Conservation (phyloP, 1,284 basidiomycete species). For the Testicularia cyperi region DNA sequence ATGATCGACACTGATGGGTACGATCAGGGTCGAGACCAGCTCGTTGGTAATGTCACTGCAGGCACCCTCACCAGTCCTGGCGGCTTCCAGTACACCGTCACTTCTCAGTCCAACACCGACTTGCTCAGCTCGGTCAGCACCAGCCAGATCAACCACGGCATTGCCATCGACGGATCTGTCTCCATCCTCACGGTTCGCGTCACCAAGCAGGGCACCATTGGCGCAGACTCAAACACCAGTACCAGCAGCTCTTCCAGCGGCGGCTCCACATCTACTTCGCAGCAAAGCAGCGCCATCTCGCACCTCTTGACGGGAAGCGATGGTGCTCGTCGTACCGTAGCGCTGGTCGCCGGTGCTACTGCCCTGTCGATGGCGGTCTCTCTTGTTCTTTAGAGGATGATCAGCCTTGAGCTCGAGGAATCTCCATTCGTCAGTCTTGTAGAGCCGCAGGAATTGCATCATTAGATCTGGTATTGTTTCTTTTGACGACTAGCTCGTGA, state of each 20-base stretch:
- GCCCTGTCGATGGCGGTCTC: too few species aligned
- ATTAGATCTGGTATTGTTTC: too few species aligned
- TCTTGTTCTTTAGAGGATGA: too few species aligned
- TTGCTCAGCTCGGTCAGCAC: conserved; percentile 27
- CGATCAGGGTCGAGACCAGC: conserved; percentile 48
- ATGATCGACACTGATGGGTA: conserved; percentile 53
- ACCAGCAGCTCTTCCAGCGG: background rate
- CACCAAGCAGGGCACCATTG: conserved; percentile 44
- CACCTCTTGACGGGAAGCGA: too few species aligned
- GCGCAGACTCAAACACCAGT: conserved; percentile 4
- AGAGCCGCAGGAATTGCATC: too few species aligned
- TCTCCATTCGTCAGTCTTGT: too few species aligned
- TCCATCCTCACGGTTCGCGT: conserved; percentile 47
- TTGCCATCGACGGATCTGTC: conserved; percentile 48
- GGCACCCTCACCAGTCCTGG: conserved; percentile 36
- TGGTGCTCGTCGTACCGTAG: background rate
- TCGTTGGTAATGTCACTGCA: conserved; percentile 51
- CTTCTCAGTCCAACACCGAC: conserved; percentile 12
- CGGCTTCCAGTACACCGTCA: conserved; percentile 44
- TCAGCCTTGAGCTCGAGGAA: too few species aligned
- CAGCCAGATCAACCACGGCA: conserved; percentile 53
- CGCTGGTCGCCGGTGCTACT: background rate
- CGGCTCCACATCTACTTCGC: conserved; percentile 12
- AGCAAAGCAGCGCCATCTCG: conserved; percentile 9
- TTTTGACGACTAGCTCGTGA: too few species aligned